Conservation (phyloP, 306 rosid genomes). For the Lupinus albus region DNA sequence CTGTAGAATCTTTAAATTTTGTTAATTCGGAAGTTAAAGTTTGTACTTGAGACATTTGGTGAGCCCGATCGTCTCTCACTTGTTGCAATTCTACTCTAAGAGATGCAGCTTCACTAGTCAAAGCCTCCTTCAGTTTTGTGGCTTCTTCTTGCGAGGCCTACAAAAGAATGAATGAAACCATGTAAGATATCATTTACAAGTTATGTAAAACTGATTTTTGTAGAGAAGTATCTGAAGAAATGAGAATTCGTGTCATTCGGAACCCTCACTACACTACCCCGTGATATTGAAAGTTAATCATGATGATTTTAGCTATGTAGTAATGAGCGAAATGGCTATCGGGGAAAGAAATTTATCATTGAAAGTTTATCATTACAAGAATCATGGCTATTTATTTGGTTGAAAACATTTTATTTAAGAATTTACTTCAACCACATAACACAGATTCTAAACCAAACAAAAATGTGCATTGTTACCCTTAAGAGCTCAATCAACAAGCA, state of each 20-base stretch:
- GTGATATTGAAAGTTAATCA: background rate
- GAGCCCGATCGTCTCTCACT: slow-evolving; percentile 80
- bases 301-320: background rate
- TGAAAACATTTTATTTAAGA: background rate
- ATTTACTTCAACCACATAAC: slow-evolving; percentile 1
- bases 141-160: slow-evolving; percentile 96
- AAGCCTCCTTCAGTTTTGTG: slow-evolving; percentile 77
- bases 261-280: too few species aligned
- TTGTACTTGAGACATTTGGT: slow-evolving; percentile 62
- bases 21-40: slow-evolving; percentile 62
- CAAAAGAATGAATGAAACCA: slow-evolving; percentile 36
- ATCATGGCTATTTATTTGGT: slow-evolving; percentile 5
- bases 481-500: background rate
- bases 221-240: background rate
- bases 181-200: slow-evolving; percentile 15
- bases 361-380: background rate
- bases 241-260: too few species aligned
- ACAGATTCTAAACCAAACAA: slow-evolving; percentile 4
- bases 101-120: slow-evolving; percentile 67
- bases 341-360: slow-evolving; percentile 5
- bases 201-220: background rate
- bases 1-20: slow-evolving; percentile 65
- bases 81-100: slow-evolving; percentile 76
- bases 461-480: background rate
- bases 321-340: background rate